These are phyloP conservation scores for Trichoderma koningiopsis DNA, from an alignment of 2,329 filamentous ascomycete species.

Conservation along the genomic window DNA sequence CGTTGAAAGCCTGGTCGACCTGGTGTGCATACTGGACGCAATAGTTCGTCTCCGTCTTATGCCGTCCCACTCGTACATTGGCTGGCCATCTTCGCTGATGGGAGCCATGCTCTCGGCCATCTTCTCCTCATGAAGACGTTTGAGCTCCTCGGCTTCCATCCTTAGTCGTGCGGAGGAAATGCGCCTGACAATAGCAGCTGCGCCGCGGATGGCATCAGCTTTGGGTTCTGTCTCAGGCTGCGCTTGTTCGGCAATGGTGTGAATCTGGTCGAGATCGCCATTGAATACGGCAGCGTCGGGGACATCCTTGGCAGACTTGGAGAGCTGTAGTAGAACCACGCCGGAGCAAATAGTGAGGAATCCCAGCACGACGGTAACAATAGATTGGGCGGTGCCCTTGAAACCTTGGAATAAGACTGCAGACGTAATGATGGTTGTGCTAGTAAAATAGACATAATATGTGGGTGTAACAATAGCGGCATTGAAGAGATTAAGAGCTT, in stretches of 20 bases:
- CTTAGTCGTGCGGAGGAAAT: constrained; percentile 75
- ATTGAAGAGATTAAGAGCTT: constrained; percentile 97
- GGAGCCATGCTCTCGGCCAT: constrained; percentile 69
- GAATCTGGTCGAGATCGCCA: constrained; percentile 91
- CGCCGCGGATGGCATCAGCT: constrained; percentile 90
- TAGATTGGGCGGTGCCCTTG: constrained; percentile 78
- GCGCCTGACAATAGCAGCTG: constrained; percentile 82
- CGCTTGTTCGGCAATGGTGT: constrained; percentile 91
- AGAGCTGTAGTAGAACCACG: constrained; percentile 90
- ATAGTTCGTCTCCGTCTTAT: constrained; percentile 71
- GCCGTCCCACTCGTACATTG: constrained; percentile 84
- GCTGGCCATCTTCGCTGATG: constrained; percentile 73
- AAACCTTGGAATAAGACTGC: constrained; percentile 92
- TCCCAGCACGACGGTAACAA: constrained; percentile 87
- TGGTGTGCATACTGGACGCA: constrained; percentile 37
- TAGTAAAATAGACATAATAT: constrained; percentile 98
- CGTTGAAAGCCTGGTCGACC: constrained; percentile 35
- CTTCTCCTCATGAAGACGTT: constrained; percentile 77
- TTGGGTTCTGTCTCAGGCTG: constrained; percentile 96
- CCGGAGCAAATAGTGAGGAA: constrained; percentile 94
- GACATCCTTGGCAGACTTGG: constrained; percentile 96
- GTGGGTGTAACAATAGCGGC: constrained; percentile 95
- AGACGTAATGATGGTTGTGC: constrained; percentile 90
- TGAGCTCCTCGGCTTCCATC: constrained; percentile 78
- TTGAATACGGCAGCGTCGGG: constrained; percentile 90